phyloP scores from a whole-genome alignment of 768 basidiomycete genomes.

The Boletus rex-veris region DNA sequence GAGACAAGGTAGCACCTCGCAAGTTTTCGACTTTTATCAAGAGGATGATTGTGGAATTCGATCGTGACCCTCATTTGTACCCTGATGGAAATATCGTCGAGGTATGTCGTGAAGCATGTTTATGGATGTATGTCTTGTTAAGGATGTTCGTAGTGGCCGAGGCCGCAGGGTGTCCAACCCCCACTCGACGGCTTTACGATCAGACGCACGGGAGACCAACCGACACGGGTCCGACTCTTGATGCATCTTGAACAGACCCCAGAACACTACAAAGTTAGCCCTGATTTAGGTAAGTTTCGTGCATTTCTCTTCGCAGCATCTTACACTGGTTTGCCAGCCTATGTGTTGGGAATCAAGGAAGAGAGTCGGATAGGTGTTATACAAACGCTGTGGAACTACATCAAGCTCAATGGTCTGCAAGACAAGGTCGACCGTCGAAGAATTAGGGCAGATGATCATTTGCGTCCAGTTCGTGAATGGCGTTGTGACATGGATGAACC shows the following conservation, averaged over 20 bases:
- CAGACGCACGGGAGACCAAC: conserved; percentile 72
- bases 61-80: conserved; percentile 76
- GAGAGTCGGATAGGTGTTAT: conserved; percentile 80
- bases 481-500: neutral
- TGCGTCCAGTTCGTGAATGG: conserved; percentile 52
- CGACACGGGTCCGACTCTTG: conserved; percentile 77
- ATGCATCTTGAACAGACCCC: conserved; percentile 84
- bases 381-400: conserved; percentile 87
- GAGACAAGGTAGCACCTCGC: conserved; percentile 58
- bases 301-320: neutral
- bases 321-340: conserved; percentile 36
- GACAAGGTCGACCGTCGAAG: conserved; percentile 76
- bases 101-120: conserved; percentile 39
- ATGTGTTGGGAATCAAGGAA: conserved; percentile 75
- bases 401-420: conserved; percentile 79
- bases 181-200: conserved; percentile 85
- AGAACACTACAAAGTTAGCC: conserved; percentile 76
- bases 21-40: conserved; percentile 88
- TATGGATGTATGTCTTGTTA: neutral
- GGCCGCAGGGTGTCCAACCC: conserved; percentile 51
- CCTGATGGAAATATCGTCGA: conserved; percentile 88
- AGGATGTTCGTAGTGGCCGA: conserved; percentile 52
- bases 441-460: conserved; percentile 64
- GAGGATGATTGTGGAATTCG: conserved; percentile 81
- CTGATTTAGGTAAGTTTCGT: conserved; percentile 57